Evolutionary conservation across 768 basidiomycete genomes (phyloP).

Genomic region (Phaeotremella fagi): DNA sequence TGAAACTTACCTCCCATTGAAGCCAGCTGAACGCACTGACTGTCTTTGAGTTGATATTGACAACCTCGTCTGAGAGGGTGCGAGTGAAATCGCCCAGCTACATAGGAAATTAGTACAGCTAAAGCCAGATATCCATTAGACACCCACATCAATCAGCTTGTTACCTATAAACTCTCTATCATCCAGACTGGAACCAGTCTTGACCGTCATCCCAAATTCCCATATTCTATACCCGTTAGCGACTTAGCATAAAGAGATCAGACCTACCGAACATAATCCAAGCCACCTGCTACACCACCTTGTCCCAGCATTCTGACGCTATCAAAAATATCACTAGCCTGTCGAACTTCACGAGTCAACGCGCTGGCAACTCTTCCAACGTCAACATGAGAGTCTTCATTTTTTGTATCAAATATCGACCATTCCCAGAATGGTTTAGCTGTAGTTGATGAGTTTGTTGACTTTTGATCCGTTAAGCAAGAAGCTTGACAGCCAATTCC

Average conservation of each 20-base stretch:
- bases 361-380: slow-evolving; percentile 25
- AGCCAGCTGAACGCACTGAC: slow-evolving; percentile 40
- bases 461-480: slow-evolving; percentile 9
- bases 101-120: slow-evolving; percentile 1
- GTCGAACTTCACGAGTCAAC: slow-evolving; percentile 25
- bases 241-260: too few species aligned
- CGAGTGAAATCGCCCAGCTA: slow-evolving; percentile 40
- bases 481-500: slow-evolving; percentile 9
- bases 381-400: slow-evolving; percentile 6
- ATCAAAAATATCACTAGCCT: slow-evolving; percentile 35
- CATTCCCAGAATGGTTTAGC: slow-evolving; percentile 28
- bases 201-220: slow-evolving; percentile 33
- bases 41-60: slow-evolving; percentile 28
- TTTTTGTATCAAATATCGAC: not conserved
- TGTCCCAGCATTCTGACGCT: slow-evolving; percentile 28
- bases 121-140: not conserved
- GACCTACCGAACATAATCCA: slow-evolving; percentile 38
- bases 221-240: slow-evolving; percentile 27
- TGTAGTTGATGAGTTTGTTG: not conserved
- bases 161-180: slow-evolving; percentile 23
- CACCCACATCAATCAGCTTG: slow-evolving; percentile 32
- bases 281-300: slow-evolving; percentile 20
- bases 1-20: slow-evolving; percentile 36
- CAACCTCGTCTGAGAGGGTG: slow-evolving; percentile 36
- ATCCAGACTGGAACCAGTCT: slow-evolving; percentile 26